Conservation (phyloP, 2,329 filamentous ascomycete species). For the Fusarium stilboides region DNA sequence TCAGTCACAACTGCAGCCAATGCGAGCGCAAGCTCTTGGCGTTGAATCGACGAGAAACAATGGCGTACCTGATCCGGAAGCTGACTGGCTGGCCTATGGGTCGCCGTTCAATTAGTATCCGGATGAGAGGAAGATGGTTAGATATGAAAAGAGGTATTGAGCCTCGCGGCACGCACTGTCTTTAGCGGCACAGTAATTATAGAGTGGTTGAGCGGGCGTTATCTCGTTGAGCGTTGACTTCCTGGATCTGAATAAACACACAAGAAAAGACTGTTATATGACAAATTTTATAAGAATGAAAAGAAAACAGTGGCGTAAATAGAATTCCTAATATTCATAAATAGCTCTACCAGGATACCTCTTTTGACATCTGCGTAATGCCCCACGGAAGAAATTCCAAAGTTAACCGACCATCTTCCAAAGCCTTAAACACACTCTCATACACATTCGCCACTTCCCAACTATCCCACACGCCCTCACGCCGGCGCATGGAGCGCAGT, state of each 20-base stretch:
- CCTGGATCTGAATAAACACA: too few relatives aligned
- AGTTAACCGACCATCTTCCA: not conserved
- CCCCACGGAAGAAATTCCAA: not conserved
- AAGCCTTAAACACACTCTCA: constrained; percentile 29
- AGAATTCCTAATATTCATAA: too few relatives aligned
- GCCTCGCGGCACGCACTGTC: too few relatives aligned
- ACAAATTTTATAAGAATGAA: too few relatives aligned
- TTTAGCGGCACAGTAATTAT: too few relatives aligned
- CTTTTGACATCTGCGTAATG: not conserved
- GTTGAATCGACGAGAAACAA: constrained; percentile 24
- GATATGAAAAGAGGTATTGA: too few relatives aligned
- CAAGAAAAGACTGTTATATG: too few relatives aligned
- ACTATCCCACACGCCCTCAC: constrained; percentile 48
- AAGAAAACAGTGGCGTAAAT: too few relatives aligned
- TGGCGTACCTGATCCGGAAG: constrained; percentile 30
- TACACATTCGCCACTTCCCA: constrained; percentile 37
- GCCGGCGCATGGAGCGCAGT: constrained; percentile 24
- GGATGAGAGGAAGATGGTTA: too few relatives aligned
- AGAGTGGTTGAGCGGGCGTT: too few relatives aligned
- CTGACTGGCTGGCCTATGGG: constrained; percentile 40
- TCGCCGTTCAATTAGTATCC: constrained; percentile 20
- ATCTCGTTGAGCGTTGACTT: too few relatives aligned
- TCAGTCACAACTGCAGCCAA: constrained; percentile 31
- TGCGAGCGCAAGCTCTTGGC: constrained; percentile 10
- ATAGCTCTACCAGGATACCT: not conserved